Base-by-base conservation (phyloP, 805 yeast genomes). In the Wickerhamomyces ciferrii region DNA sequence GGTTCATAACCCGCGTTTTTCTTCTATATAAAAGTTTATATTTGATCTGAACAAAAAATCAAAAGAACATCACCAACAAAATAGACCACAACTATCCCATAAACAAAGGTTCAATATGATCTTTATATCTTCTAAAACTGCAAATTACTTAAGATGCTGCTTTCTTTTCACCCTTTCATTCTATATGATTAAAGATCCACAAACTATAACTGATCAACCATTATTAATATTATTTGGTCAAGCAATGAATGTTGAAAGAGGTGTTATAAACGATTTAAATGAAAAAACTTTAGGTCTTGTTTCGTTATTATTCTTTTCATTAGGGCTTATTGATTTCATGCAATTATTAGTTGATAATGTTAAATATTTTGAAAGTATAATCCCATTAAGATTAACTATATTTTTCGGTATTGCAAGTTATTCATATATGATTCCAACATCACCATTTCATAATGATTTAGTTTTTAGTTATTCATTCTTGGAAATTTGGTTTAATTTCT, bases 401-500 rank as follows among this genome's bases (percentile, higher is more conserved):
- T 76, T 69, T 54, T 83, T 85, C 53, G 54, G 60, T 0, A 52
- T 83, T 34, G 80, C 78, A 8, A 71, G 71, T 4, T 72, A 71
- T 51, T 63, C 81, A 23, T 81, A 79, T 55, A 44, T 74, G 38
- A 72, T 73, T 46, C 65, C 65, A n/a, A 61, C 67, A 39, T 69
- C 48, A 2, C 7, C 46, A 1, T n/a, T 84, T n/a, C 79, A 84
- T 57, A 84, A 84, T 63, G 81, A 79, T 56, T 66, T 79, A 41
- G 76, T 83, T 4, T 83, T 85, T 51, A 66, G 75, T 5, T 83
- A 75, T 57, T 23, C 50, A 5, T 83, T 84, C 50, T 56, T 77
- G 51, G 94, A 85, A 61, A 73, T 84, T 29, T 85, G 91, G 89
- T 69, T 80, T 56, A 79, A 82, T 55, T 79, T 83, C 48, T 65